Conservation (phyloP, 805 yeast genomes). For the Lachancea lanzarotensis region DNA sequence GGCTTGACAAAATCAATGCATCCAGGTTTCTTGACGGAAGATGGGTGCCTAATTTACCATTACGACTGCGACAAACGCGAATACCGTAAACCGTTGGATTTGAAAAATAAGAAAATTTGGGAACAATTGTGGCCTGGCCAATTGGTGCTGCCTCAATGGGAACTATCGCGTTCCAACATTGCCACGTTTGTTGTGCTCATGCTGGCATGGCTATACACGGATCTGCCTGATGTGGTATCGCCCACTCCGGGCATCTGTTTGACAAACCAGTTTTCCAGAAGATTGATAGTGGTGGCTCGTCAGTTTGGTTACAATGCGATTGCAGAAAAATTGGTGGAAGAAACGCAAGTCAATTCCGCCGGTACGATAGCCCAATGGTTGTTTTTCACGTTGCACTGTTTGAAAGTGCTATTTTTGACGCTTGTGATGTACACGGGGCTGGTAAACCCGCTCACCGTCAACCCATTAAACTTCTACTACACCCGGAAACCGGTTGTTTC, state of each 20-base stretch:
- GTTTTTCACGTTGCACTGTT: slow-evolving; percentile 65
- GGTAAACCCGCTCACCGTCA: slow-evolving; percentile 64
- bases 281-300: slow-evolving; percentile 24
- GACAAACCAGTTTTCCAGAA: slow-evolving; percentile 49
- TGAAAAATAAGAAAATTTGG: slow-evolving; percentile 44
- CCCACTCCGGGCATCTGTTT: slow-evolving; percentile 91
- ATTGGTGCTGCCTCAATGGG: slow-evolving; percentile 44
- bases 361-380: slow-evolving; percentile 48
- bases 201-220: slow-evolving; percentile 80
- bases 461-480: slow-evolving; percentile 31
- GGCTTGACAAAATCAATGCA: slow-evolving; percentile 57
- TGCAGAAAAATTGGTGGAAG: slow-evolving; percentile 45
- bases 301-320: slow-evolving; percentile 36
- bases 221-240: slow-evolving; percentile 78
- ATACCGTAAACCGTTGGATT: slow-evolving; percentile 41
- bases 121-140: slow-evolving; percentile 86
- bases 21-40: slow-evolving; percentile 70
- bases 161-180: slow-evolving; percentile 14
- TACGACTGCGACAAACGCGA: slow-evolving; percentile 46
- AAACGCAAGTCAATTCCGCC: slow-evolving; percentile 37
- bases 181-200: slow-evolving; percentile 27
- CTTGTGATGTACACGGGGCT: slow-evolving; percentile 60
- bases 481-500: slow-evolving; percentile 30
- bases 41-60: slow-evolving; percentile 71
- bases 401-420: slow-evolving; percentile 54